Evolutionary conservation across 305 asterid genomes (phyloP).

Genomic region (Fraxinus xanthoxyloides): DNA sequence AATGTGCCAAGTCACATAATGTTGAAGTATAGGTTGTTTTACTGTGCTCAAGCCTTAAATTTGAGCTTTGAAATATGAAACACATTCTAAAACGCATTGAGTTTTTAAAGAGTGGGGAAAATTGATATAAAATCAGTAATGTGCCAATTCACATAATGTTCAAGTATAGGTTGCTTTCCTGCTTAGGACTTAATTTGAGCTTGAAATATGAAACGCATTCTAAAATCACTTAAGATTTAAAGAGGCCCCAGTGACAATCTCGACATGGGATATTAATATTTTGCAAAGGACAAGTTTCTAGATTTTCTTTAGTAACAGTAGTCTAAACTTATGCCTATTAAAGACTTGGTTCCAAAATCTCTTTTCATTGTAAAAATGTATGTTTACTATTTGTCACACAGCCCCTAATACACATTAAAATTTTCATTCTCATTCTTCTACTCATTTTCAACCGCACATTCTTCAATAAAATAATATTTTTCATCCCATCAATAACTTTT

Average conservation of each 20-base stretch:
- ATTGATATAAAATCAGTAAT: no score
- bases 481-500: no score
- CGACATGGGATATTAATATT: neutral
- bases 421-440: no score
- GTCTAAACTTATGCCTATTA: neutral
- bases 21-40: neutral
- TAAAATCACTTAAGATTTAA: neutral
- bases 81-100: neutral
- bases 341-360: neutral
- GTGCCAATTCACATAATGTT: no score
- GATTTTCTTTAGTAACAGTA: neutral
- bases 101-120: neutral
- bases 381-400: neutral
- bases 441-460: no score
- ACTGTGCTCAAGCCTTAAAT: neutral
- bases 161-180: no score
- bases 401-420: no score
- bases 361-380: neutral
- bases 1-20: neutral
- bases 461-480: no score
- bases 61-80: neutral
- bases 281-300: neutral
- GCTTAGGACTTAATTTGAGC: no score
- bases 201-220: neutral
- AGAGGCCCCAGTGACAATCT: neutral